Evolutionary conservation across 2,329 filamentous ascomycete species (phyloP), one percentile per base, ranked within the genome.

Genomic region (Massarina eburnea): DNA sequence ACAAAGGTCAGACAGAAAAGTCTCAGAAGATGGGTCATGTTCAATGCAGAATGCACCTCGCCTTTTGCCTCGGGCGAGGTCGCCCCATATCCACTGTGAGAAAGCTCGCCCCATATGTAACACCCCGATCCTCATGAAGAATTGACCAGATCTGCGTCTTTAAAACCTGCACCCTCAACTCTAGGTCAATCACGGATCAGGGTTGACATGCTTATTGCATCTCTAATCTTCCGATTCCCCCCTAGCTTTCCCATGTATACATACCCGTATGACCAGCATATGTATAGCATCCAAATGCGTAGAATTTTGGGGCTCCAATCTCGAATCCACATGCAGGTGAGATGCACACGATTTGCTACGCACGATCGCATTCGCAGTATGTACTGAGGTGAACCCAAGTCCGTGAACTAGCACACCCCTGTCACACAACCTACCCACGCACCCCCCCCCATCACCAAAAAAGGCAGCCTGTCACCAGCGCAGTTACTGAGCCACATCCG

Each of bases 331-430:
- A 19, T 38, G 21, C 35, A 38, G 12, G 20, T 38, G 20, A 38
- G 35, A 38, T 38, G 35, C 20, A 10, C 35, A 12, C n/a, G 9
- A 24, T 37, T 26, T 21, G 24, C n/a, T n/a, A 40, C 38, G 38
- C 38, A 20, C 38, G 17, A 30, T 10, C 15, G 17, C 19, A 19
- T 40, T 18, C 9, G 15, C 30, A 40, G 38, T 15, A 20, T 29
- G 38, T 15, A 20, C 18, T 40, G 38, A 40, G 38, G 21, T 30
- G 22, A 40, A 40, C 38, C 38, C 38, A 40, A 40, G 38, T 40
- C 38, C 38, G 38, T 19, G 30, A 24, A 29, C 24, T 22, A 26
- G 21, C 26, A 15, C 35, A 24, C 15, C 33, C n/a, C n/a, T 30
- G n/a, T 14, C 26, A 29, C 26, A 29, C 26, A 29, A 29, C 26